A percentile compares a stretch with the other conserved stretches of the same genome.
Evolutionary conservation across 208 protist genomes (phyloP).

Genomic region (Trypanosoma brucei): DNA sequence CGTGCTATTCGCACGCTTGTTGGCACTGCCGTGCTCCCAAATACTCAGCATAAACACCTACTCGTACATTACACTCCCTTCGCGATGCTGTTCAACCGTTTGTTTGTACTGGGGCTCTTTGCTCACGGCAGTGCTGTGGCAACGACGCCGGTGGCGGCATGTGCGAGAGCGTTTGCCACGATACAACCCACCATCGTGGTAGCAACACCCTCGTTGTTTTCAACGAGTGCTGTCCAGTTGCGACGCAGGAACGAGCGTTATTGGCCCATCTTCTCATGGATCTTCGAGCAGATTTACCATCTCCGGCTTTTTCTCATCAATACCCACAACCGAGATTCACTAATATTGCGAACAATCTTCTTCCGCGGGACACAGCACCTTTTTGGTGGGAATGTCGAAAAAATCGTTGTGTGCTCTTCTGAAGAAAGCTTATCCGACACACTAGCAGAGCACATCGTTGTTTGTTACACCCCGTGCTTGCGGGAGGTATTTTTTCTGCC

Average conservation of each 20-base stretch:
- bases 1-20: conserved; percentile 60
- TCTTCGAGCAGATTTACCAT: conserved; percentile 62
- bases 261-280: conserved; percentile 58
- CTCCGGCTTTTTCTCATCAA: conserved; percentile 78
- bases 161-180: conserved; percentile 46
- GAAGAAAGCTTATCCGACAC: conserved; percentile 70
- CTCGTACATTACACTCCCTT: conserved; percentile 81
- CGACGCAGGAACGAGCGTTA: conserved; percentile 50
- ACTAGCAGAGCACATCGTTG: conserved; percentile 71
- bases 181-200: conserved; percentile 77
- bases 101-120: conserved; percentile 70
- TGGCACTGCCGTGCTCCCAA: conserved; percentile 54
- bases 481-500: conserved; percentile 81
- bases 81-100: conserved; percentile 59
- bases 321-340: conserved; percentile 60
- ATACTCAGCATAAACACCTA: conserved; percentile 44
- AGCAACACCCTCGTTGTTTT: conserved; percentile 66
- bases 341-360: conserved; percentile 72
- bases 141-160: conserved; percentile 31
- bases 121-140: conserved; percentile 68
- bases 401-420: conserved; percentile 61
- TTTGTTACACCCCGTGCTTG: conserved; percentile 75
- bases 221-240: conserved; percentile 58
- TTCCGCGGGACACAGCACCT: conserved; percentile 60
- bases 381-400: conserved; percentile 66